Evolutionary conservation across 2,329 filamentous ascomycete species (phyloP), one percentile per base, ranked within the genome.

Genomic region (Cyanodermella asteris): DNA sequence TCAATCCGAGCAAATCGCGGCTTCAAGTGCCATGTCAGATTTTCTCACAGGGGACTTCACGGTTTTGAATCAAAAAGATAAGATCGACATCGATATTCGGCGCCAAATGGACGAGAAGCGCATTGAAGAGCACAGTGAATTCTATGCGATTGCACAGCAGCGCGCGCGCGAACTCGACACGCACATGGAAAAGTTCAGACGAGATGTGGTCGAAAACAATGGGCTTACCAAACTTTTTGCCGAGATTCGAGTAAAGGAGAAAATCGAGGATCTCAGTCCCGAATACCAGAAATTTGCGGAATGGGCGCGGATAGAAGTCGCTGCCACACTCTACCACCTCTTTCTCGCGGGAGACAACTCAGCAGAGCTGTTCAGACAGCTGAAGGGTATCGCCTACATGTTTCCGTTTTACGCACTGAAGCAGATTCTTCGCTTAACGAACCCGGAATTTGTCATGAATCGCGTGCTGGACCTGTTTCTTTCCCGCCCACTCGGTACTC

Each of bases 341-440:
- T 97, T 97, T 59, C 61, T 97, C 22, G 87, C 87, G 5, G 87
- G 97, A 46, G 87, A 97, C 51, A 97, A 97, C 47, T 93, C 84
- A 0, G 82, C 87, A 1, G 87, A 97, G 43, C 51, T 97, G 16
- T 94, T 94, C 46, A 80, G 81, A 0, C 87, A 97, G 48, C 72
- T 76, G 4, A 91, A 84, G 51, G 69, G 77, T 31, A 93, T 94
- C 26, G 87, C 97, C 45, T 91, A 82, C 1, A 63, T 94, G 28
- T 74, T 97, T 22, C 87, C 87, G 0, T 97, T 97, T 44, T 74
- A 72, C 1, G 58, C 93, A 24, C 60, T 97, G 44, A 97, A 97
- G 55, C 93, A 94, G 43, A 80, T 91, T 23, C 94, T 97, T 40
- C 71, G 84, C 28, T 80, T 94, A 37, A 81, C 87, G 13, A 97